A percentile compares a stretch with the other conserved stretches of the same genome.
These are phyloP conservation scores for Aechmea fasciata DNA, from an alignment of 176 grass and related monocot species.

Conservation along the genomic window DNA sequence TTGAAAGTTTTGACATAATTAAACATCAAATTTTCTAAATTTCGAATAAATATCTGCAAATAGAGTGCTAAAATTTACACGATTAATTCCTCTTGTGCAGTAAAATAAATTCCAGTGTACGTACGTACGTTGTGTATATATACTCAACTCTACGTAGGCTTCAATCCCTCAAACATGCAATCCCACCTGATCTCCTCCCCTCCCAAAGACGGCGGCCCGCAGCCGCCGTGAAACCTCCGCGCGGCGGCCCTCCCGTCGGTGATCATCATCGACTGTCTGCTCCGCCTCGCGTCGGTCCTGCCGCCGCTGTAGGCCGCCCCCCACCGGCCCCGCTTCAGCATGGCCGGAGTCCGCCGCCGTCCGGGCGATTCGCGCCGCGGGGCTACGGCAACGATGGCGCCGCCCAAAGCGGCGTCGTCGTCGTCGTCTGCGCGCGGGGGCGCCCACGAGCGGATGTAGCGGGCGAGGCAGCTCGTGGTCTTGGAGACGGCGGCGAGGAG, in stretches of 20 bases:
- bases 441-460: constrained; percentile 19
- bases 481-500: constrained; percentile 37
- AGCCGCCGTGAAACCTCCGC: not conserved
- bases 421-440: not conserved
- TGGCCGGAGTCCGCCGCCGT: constrained; percentile 1
- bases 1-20: no score
- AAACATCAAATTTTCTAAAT: no score
- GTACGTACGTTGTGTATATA: no score
- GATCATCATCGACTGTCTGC: not conserved
- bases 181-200: constrained; percentile 59
- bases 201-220: not conserved
- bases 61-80: no score
- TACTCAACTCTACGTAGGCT: constrained; percentile 27
- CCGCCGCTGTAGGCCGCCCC: not conserved
- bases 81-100: no score
- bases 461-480: constrained; percentile 26
- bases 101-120: no score
- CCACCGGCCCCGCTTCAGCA: constrained; percentile 31
- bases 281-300: not conserved
- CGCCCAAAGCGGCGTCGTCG: not conserved
- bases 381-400: constrained; percentile 20
- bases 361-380: constrained; percentile 6
- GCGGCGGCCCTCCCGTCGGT: not conserved
- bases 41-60: no score
- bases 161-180: constrained; percentile 83